phyloP scores from a whole-genome alignment of 495 filamentous ascomycete species.

The Chaetomium fimeti region DNA sequence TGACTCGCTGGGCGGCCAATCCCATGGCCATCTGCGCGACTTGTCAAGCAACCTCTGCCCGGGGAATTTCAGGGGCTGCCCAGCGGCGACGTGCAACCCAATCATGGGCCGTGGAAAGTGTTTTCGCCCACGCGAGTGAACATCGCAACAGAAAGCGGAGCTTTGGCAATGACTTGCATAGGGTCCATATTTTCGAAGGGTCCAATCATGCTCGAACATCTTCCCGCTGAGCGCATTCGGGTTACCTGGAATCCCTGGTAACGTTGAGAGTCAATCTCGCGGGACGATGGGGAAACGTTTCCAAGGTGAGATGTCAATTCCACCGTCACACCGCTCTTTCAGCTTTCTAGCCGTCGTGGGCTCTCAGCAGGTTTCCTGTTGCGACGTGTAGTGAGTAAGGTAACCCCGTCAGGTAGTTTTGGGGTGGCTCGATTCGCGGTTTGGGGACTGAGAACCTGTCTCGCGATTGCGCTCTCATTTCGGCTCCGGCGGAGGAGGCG shows the following conservation, averaged over 20 bases:
- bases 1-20: no score
- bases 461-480: constrained; percentile 1
- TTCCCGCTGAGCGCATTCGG: not conserved
- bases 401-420: no score
- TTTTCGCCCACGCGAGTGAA: constrained; percentile 3
- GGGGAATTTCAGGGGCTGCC: constrained; percentile 22
- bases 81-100: constrained; percentile 16
- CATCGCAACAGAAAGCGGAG: constrained; percentile 10
- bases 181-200: not conserved
- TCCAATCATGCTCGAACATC: constrained; percentile 5
- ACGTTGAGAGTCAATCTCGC: not conserved
- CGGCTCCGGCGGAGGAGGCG: constrained; percentile 3
- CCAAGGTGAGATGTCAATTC: not conserved
- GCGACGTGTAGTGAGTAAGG: not conserved
- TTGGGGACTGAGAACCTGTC: not conserved
- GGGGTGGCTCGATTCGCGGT: constrained; percentile 15
- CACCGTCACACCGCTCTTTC: constrained; percentile 20
- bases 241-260: not conserved
- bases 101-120: constrained; percentile 10
- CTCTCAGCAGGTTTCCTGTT: not conserved
- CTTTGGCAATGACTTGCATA: constrained; percentile 22
- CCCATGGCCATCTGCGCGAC: not conserved
- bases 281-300: not conserved
- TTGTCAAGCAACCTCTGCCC: not conserved
- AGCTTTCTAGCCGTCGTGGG: not conserved